These are phyloP conservation scores for Tricholoma terreum DNA, from an alignment of 768 basidiomycete species.

Conservation along the genomic window DNA sequence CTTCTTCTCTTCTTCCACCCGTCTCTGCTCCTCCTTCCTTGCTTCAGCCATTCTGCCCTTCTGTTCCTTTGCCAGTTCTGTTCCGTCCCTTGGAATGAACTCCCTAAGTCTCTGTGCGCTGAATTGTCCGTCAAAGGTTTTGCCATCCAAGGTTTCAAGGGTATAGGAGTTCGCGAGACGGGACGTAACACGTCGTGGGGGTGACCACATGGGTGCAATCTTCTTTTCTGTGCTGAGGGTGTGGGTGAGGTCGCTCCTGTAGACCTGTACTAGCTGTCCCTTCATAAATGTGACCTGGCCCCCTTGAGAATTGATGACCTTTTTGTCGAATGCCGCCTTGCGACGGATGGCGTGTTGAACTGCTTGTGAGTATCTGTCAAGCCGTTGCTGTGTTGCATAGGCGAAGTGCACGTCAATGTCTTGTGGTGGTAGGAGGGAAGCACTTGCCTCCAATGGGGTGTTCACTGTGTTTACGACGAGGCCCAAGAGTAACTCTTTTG, in stretches of 20 bases:
- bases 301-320: slow-evolving; percentile 12
- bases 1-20: background rate
- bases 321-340: slow-evolving; percentile 28
- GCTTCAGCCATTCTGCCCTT: background rate
- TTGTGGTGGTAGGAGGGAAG: background rate
- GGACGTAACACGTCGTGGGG: slow-evolving; percentile 11
- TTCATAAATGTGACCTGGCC: slow-evolving; percentile 22
- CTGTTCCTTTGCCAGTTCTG: slow-evolving; percentile 4
- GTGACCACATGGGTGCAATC: slow-evolving; percentile 28
- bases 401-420: slow-evolving; percentile 22
- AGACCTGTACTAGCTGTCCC: slow-evolving; percentile 31
- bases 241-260: slow-evolving; percentile 21
- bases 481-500: slow-evolving; percentile 30
- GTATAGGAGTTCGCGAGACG: background rate
- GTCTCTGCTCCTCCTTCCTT: background rate
- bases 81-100: slow-evolving; percentile 19
- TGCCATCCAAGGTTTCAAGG: background rate
- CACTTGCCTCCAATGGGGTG: slow-evolving; percentile 7
- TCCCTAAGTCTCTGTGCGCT: slow-evolving; percentile 16
- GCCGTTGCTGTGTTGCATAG: slow-evolving; percentile 23
- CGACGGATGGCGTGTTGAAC: slow-evolving; percentile 19
- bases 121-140: slow-evolving; percentile 1
- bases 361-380: slow-evolving; percentile 25
- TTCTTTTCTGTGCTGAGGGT: slow-evolving; percentile 26
- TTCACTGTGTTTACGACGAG: slow-evolving; percentile 25